Evolutionary conservation across 148 eudicot species (phyloP).

Genomic region (Heliamphora exappendiculata): DNA sequence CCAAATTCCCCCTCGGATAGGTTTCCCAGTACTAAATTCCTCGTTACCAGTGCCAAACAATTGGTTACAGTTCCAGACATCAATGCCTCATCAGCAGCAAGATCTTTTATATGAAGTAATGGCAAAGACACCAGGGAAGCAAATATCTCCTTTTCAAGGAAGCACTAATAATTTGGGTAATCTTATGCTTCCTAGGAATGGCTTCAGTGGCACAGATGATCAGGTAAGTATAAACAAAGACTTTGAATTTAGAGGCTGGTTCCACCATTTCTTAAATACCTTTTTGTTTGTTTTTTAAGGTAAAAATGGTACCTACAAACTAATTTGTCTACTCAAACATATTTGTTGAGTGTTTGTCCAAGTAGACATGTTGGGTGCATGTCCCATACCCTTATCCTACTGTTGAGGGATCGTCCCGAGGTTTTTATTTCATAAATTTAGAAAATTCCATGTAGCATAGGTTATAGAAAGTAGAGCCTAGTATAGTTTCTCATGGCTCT

Average conservation of each 20-base stretch:
- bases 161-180: background rate
- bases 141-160: constrained; percentile 8
- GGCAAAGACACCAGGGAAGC: constrained; percentile 6
- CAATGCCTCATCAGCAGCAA: constrained; percentile 7
- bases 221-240: constrained; percentile 19
- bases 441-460: too few species aligned
- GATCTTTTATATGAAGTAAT: constrained; percentile 17
- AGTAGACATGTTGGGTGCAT: too few species aligned
- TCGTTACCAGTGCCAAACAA: background rate
- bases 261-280: too few species aligned
- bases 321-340: too few species aligned
- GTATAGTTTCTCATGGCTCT: too few species aligned
- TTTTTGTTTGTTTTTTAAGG: too few species aligned
- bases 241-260: background rate
- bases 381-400: too few species aligned
- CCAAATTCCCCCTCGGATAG: constrained; percentile 13
- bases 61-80: background rate
- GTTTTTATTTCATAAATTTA: too few species aligned
- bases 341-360: too few species aligned
- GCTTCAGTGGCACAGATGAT: constrained; percentile 2
- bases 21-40: constrained; percentile 14
- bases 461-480: too few species aligned
- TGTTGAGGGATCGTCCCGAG: too few species aligned
- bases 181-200: constrained; percentile 13
- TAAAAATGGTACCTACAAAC: too few species aligned